These are phyloP conservation scores for Xylaria sp. DNA, from an alignment of 2,329 filamentous ascomycete species.

Conservation along the genomic window DNA sequence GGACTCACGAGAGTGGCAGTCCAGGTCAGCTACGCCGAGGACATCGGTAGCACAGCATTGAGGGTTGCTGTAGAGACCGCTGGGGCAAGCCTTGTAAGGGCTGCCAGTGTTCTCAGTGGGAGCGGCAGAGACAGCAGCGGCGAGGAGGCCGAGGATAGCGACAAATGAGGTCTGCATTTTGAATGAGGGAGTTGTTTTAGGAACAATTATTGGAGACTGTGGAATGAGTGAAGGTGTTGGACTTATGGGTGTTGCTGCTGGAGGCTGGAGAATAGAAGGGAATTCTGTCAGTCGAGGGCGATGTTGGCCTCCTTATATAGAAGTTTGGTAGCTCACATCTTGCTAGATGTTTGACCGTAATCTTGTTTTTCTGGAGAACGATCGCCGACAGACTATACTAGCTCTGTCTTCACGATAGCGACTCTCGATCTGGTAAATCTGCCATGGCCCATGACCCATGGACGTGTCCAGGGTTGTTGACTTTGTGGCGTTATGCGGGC, in stretches of 20 bases:
- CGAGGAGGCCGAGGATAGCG: slow-evolving; percentile 43
- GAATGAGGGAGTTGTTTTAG: too few relatives aligned
- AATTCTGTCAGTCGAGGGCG: slow-evolving; percentile 10
- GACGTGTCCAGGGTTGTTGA: slow-evolving; percentile 3
- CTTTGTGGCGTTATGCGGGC: slow-evolving; percentile 33
- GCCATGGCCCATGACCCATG: not conserved
- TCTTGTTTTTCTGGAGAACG: slow-evolving; percentile 31
- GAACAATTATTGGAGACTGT: too few relatives aligned
- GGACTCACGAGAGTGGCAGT: slow-evolving; percentile 60
- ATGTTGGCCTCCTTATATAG: slow-evolving; percentile 37
- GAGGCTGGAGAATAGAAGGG: slow-evolving; percentile 28
- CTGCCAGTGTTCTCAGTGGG: slow-evolving; percentile 23
- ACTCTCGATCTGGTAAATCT: slow-evolving; percentile 21
- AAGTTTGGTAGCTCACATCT: slow-evolving; percentile 10
- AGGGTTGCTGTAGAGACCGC: slow-evolving; percentile 54
- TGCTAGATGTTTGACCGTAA: slow-evolving; percentile 16
- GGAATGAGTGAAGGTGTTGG: slow-evolving; percentile 28
- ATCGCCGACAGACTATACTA: slow-evolving; percentile 12
- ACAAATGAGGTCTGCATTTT: slow-evolving; percentile 46
- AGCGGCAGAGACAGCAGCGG: slow-evolving; percentile 41
- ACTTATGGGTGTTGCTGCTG: slow-evolving; percentile 32
- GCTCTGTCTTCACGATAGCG: slow-evolving; percentile 7
- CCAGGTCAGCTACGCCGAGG: slow-evolving; percentile 53
- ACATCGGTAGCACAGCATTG: slow-evolving; percentile 72
- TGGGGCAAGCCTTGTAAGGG: slow-evolving; percentile 54